A percentile compares a stretch with the other conserved stretches of the same genome.
Evolutionary conservation across 208 protist genomes (phyloP).

Genomic region (Porcisia hertigi): DNA sequence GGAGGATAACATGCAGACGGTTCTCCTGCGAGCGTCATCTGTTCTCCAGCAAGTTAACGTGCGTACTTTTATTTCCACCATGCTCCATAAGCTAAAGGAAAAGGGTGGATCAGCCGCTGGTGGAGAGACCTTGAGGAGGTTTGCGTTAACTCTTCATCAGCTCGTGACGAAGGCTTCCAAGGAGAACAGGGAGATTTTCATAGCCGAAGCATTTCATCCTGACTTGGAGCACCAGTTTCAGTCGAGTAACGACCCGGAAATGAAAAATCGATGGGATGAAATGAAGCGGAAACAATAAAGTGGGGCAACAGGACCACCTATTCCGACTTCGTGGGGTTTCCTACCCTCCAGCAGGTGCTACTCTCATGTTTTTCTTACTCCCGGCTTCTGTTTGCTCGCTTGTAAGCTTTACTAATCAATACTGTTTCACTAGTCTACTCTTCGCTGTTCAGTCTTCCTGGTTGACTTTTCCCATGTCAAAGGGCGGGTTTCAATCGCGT

Average conservation of each 20-base stretch:
- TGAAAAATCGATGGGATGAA: conserved; percentile 60
- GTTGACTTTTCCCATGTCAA: conserved; percentile 7
- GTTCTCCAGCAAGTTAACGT: conserved; percentile 63
- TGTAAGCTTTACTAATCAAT: conserved; percentile 9
- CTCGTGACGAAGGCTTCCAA: conserved; percentile 56
- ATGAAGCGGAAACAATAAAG: conserved; percentile 59
- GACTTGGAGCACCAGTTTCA: conserved; percentile 60
- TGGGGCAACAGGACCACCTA: not conserved
- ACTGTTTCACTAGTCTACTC: conserved; percentile 5
- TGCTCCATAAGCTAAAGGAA: conserved; percentile 49
- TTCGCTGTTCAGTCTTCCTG: not conserved
- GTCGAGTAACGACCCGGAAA: conserved; percentile 42
- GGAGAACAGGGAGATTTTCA: conserved; percentile 74
- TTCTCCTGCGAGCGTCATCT: conserved; percentile 51
- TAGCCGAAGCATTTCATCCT: conserved; percentile 41
- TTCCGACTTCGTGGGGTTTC: not conserved
- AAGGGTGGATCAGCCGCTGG: conserved; percentile 20
- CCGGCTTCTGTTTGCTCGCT: conserved; percentile 8
- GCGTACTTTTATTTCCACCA: conserved; percentile 42
- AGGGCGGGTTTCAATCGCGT: not conserved
- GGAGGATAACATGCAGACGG: conserved; percentile 44
- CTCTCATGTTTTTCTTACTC: conserved; percentile 7
- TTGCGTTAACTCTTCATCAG: conserved; percentile 62
- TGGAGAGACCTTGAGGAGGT: conserved; percentile 46
- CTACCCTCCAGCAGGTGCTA: not conserved